These are phyloP conservation scores for Zymoseptoria ardabiliae DNA, from an alignment of 2,329 filamentous ascomycete species.

Conservation along the genomic window DNA sequence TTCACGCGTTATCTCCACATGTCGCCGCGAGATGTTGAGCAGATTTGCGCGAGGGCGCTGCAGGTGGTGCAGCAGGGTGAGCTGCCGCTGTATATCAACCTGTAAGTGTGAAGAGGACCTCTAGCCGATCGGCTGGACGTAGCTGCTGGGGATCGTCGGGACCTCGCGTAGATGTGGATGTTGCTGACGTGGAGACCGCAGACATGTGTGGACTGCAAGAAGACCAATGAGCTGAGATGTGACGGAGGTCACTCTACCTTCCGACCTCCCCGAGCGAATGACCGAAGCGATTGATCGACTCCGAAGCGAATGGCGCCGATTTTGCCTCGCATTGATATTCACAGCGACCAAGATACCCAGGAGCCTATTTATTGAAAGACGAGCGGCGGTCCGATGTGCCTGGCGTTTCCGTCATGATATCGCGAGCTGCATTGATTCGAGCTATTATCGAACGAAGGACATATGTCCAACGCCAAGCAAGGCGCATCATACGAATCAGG, in stretches of 20 bases:
- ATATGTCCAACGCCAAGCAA: too few relatives aligned
- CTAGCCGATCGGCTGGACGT: not conserved
- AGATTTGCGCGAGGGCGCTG: conserved; percentile 56
- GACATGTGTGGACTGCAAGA: conserved; percentile 43
- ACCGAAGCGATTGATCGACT: not conserved
- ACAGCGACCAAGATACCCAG: not conserved
- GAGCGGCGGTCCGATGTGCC: too few relatives aligned
- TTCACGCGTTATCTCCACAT: conserved; percentile 59
- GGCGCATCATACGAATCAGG: too few relatives aligned
- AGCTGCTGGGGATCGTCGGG: not conserved
- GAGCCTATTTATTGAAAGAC: not conserved
- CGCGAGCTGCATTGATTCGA: too few relatives aligned
- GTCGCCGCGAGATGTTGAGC: conserved; percentile 52
- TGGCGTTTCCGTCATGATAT: too few relatives aligned
- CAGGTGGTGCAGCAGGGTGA: conserved; percentile 10
- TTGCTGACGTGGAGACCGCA: conserved; percentile 19
- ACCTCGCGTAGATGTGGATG: not conserved
- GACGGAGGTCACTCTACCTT: not conserved
- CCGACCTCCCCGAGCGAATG: not conserved
- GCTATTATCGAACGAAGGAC: too few relatives aligned
- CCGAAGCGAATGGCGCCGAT: not conserved
- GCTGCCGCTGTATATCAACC: conserved; percentile 53
- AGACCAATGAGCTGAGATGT: conserved; percentile 28
- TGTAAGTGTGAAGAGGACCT: conserved; percentile 52
- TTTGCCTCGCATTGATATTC: not conserved